phyloP scores from a whole-genome alignment of 495 filamentous ascomycete genomes.

The Aspergillus cavernicola region DNA sequence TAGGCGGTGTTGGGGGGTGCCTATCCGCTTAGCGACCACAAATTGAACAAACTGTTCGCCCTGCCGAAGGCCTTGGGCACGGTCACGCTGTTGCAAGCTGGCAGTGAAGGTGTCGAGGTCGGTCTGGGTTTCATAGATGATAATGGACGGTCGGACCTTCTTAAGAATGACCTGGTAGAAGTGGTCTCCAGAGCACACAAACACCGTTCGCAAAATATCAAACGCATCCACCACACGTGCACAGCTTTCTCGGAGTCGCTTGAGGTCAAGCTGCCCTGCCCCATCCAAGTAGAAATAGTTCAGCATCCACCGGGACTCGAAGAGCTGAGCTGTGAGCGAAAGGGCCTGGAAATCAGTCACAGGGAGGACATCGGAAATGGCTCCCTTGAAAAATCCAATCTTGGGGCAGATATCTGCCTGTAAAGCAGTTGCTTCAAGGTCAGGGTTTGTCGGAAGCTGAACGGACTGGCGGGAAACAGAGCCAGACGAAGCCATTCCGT shows the following conservation, averaged over 20 bases:
- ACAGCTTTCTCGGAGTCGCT: slow-evolving; percentile 42
- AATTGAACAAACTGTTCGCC: slow-evolving; percentile 62
- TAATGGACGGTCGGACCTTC: slow-evolving; percentile 45
- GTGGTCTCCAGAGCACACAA: slow-evolving; percentile 48
- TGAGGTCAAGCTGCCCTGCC: slow-evolving; percentile 41
- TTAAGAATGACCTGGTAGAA: slow-evolving; percentile 62
- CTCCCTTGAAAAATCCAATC: slow-evolving; percentile 38
- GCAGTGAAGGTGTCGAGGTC: slow-evolving; percentile 45
- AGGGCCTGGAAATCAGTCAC: slow-evolving; percentile 62
- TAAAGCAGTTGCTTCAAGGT: slow-evolving; percentile 2
- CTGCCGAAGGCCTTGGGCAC: slow-evolving; percentile 48
- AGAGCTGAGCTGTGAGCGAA: slow-evolving; percentile 55
- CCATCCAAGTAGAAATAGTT: slow-evolving; percentile 59
- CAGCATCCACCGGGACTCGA: slow-evolving; percentile 45
- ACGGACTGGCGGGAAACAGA: not conserved
- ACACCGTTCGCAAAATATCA: slow-evolving; percentile 68
- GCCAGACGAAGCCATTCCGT: not conserved
- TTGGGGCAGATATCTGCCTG: slow-evolving; percentile 6
- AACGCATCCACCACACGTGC: slow-evolving; percentile 46
- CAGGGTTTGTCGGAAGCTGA: slow-evolving; percentile 1
- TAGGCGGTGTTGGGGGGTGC: slow-evolving; percentile 49
- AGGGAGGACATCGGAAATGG: slow-evolving; percentile 57
- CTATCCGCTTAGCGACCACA: slow-evolving; percentile 49
- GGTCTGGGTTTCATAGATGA: slow-evolving; percentile 51
- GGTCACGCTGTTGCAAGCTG: slow-evolving; percentile 43